phyloP scores from a whole-genome alignment of 306 rosid genomes.

The Purshia tridentata region DNA sequence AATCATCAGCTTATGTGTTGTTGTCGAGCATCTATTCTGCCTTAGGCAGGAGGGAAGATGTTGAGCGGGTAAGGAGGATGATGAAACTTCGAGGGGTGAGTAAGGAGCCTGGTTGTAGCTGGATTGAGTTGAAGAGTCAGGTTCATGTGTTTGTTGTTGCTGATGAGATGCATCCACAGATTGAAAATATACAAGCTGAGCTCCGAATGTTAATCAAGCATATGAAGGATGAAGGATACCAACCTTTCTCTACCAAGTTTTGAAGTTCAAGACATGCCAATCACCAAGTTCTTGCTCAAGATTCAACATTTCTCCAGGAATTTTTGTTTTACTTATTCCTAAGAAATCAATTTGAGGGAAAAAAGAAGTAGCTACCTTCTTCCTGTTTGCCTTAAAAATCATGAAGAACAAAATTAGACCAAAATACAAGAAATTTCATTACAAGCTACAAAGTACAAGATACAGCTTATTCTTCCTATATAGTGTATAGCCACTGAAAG shows the following conservation, averaged over 20 bases:
- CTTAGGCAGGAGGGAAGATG: conserved; percentile 63
- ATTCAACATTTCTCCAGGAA: neutral
- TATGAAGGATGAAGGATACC: conserved; percentile 68
- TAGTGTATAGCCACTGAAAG: neutral
- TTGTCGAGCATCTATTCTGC: conserved; percentile 71
- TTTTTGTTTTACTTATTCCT: neutral
- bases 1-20: conserved; percentile 70
- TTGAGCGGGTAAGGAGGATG: conserved; percentile 68
- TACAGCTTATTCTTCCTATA: neutral
- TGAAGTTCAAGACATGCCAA: neutral
- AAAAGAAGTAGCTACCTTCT: neutral
- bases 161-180: conserved; percentile 76
- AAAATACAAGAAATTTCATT: neutral
- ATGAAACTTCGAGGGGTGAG: conserved; percentile 74
- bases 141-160: conserved; percentile 90
- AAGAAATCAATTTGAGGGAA: neutral
- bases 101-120: conserved; percentile 92
- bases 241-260: conserved; percentile 27
- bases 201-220: conserved; percentile 48
- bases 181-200: conserved; percentile 48
- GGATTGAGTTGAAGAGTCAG: conserved; percentile 73
- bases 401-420: neutral
- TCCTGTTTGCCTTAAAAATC: too few relatives aligned
- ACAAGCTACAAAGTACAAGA: neutral
- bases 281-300: neutral